Base-by-base conservation (phyloP, 495 filamentous ascomycete genomes). In the Lichenothelia convexa region DNA sequence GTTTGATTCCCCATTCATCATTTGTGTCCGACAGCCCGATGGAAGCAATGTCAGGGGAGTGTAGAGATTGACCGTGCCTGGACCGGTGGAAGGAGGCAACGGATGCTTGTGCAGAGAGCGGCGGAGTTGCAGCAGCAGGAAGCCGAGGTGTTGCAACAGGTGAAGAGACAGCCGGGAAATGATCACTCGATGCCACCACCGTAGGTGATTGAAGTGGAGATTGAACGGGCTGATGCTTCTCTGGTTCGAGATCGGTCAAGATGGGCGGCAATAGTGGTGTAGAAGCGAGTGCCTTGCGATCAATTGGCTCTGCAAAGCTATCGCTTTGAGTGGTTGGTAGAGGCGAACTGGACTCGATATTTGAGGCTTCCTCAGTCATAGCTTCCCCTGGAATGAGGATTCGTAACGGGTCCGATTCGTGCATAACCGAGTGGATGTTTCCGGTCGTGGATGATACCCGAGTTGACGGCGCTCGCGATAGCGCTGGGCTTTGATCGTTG, bases 151-250 rank as follows among this genome's bases (percentile, higher is more conserved):
- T 55, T n/a, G 42, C 43, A 9, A 43, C 38, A 2, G 54, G 60
- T 15, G 53, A 68, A 18, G 58, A 57, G 26, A 61, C 43, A 8
- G 51, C 40, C 9, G 53, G 61, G 16, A 53, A 52, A 19, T 54
- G 35, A 16, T 37, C 43, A 1, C 50, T 47, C 1, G 58, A 16
- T 19, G 65, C 61, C 18, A 70, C 71, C 6, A 76, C 66, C 5
- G 73, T 78, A 0, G 85, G 83, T 0, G 85, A 92, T 48, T 89
- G 80, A 29, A 92, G 57, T 2, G 84, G 83, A 3, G 84, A 89
- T 34, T 76, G 64, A 5, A 78, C 64, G 27, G 69, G 37, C 20
- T 62, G 36, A 44, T 62, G 34, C 36, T 45, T 44, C 45, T 41
- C 56, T 58, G 26, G 41, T 47, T 40, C 53, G 50, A 43, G 42